Percentiles rank a stretch among this genome's conserved stretches.
These are phyloP conservation scores for Hyparrhenia diplandra DNA, from an alignment of 176 grass and related monocot genomes.

Conservation along the genomic window DNA sequence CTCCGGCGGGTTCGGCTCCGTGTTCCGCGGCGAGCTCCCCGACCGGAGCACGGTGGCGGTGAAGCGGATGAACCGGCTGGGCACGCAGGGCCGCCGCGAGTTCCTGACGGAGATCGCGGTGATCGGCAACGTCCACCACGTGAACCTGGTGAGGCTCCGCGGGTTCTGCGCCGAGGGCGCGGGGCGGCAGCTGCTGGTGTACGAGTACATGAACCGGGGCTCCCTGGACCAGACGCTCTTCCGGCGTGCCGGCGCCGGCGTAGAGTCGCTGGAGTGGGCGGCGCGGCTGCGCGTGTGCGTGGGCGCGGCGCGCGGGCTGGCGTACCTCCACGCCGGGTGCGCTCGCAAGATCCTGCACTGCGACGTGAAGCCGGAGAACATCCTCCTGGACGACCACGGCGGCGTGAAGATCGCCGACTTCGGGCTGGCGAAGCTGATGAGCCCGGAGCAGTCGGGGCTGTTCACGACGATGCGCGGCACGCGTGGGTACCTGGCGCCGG, in stretches of 20 bases:
- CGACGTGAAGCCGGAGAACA: constrained; percentile 90
- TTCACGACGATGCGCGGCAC: constrained; percentile 84
- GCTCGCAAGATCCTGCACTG: constrained; percentile 80
- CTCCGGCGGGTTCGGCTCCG: constrained; percentile 63
- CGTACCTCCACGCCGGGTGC: constrained; percentile 76
- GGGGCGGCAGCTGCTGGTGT: constrained; percentile 54
- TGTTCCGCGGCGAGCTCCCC: constrained; percentile 70
- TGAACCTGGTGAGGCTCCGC: constrained; percentile 70
- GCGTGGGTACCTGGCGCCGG: constrained; percentile 76
- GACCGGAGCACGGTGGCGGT: constrained; percentile 63
- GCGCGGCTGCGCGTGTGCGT: constrained; percentile 47
- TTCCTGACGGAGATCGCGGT: constrained; percentile 90
- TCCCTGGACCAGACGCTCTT: constrained; percentile 73
- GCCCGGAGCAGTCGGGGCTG: constrained; percentile 66
- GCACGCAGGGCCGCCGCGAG: constrained; percentile 48
- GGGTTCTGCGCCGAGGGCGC: constrained; percentile 67
- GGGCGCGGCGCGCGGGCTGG: constrained; percentile 64
- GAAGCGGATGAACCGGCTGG: constrained; percentile 58
- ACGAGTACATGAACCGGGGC: constrained; percentile 80
- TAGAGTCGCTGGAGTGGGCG: constrained; percentile 42
- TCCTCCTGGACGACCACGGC: constrained; percentile 58
- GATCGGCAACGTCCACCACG: constrained; percentile 82
- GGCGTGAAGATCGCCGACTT: constrained; percentile 83
- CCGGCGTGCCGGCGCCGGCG: neutral
- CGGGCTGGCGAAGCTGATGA: constrained; percentile 67